These are phyloP conservation scores for Candida hispaniensis DNA, from an alignment of 805 yeast genomes.

Conservation along the genomic window DNA sequence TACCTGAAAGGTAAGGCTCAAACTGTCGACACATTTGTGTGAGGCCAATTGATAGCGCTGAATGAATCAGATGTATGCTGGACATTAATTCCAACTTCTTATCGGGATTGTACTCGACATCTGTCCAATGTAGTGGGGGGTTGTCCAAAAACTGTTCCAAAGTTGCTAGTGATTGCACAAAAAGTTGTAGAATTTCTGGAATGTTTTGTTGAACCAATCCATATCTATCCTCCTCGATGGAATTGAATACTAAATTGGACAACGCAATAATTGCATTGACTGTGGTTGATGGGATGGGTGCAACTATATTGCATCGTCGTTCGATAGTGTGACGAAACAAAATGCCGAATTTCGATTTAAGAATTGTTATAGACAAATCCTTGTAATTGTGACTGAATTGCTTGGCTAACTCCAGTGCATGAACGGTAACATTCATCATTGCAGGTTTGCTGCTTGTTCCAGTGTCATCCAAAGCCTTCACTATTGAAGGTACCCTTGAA, in stretches of 20 bases:
- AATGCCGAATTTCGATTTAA: conserved; percentile 24
- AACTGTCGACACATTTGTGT: conserved; percentile 10
- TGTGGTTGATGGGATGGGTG: conserved; percentile 25
- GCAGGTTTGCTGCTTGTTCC: too few species aligned
- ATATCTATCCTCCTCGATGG: conserved; percentile 30
- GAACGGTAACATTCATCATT: conserved; percentile 1
- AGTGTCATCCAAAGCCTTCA: conserved; percentile 12
- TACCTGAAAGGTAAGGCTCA: conserved; percentile 12
- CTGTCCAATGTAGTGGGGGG: conserved; percentile 30
- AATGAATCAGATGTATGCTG: conserved; percentile 3
- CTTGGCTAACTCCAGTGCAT: conserved; percentile 1
- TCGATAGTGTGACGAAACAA: conserved; percentile 29
- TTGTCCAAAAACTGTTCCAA: conserved; percentile 21
- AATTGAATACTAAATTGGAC: conserved; percentile 26
- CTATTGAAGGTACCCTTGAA: conserved; percentile 4
- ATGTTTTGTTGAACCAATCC: conserved; percentile 36
- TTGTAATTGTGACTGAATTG: conserved; percentile 11
- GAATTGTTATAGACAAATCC: conserved; percentile 17
- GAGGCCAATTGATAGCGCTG: conserved; percentile 4
- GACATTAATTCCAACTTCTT: conserved; percentile 10
- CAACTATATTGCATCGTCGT: conserved; percentile 21
- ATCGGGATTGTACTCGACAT: conserved; percentile 20
- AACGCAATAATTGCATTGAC: conserved; percentile 27
- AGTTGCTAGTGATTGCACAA: conserved; percentile 23
- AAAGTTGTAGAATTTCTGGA: conserved; percentile 25